Base-by-base conservation (phyloP, 805 yeast species). In the Kodamaea kaohsiungensis region DNA sequence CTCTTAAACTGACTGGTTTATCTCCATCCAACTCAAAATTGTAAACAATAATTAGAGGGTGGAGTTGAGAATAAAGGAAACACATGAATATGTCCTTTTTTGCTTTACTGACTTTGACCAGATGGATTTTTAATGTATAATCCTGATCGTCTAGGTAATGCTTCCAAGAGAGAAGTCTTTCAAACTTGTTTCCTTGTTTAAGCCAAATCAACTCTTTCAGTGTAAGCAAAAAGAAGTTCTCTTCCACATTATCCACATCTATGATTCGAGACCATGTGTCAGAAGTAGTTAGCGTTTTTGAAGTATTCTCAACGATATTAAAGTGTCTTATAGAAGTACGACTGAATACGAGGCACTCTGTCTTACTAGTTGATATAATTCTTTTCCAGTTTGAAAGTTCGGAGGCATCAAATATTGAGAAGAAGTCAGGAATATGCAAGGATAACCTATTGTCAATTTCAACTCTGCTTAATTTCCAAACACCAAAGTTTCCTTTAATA, bases 91-190 rank as follows among this genome's bases (percentile, higher is more conserved):
- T 43, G 25, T 55, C 55, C 47, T 59, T 60, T 10, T 59, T 61
- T 2, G 65, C 42, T 8, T 61, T 52, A 2, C 8, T 30, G 35
- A 30, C 35, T 30, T 30, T 30, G 10, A 69, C 64, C 1, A 77
- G 63, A 1, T 65, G 58, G 51, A 87, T 53, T 50, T 65, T 70
- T 52, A 85, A 18, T 12, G 59, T 51, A 1, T 80, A 78, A 59
- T 89, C 96, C 0, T 65, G 58, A 7, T 79, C 75, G 43, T 79
- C 77, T 18, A 88, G 67, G 56, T 71, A 81, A 66, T 91, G 97
- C 56, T 85, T 87, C 92, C 96, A 88, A 0, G 92, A 80, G 1
- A 90, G 61, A 1, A 82, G 55, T 54, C 88, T 75, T 30, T 69
- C 69, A n/a, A 82, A 63, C 2, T 69, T 66, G 7, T 58, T 62